A percentile compares a stretch with the other conserved stretches of the same genome.
These are phyloP conservation scores for Osmanthus fragrans DNA, from an alignment of 257 asterid genomes.

Conservation along the genomic window DNA sequence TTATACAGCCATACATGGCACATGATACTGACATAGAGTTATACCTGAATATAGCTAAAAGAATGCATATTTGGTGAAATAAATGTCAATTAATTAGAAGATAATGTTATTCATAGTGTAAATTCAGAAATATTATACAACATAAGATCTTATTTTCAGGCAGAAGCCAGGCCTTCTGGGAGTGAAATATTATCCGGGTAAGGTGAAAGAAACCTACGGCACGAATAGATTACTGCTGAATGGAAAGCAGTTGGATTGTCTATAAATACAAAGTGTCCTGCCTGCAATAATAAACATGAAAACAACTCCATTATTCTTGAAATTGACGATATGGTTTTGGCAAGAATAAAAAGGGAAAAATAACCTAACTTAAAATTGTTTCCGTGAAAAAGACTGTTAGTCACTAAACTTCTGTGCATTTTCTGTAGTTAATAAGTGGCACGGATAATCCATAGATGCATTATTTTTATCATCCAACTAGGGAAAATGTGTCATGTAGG, in stretches of 20 bases:
- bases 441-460: not conserved
- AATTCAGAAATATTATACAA: not conserved
- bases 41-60: not conserved
- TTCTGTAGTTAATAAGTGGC: not conserved
- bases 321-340: not conserved
- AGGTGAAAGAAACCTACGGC: slow-evolving; percentile 52
- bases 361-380: not conserved
- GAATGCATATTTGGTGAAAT: not conserved
- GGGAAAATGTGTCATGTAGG: not conserved
- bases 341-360: not conserved
- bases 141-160: slow-evolving; percentile 25
- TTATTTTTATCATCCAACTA: not conserved
- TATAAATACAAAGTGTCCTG: slow-evolving; percentile 73
- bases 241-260: slow-evolving; percentile 64
- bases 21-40: no score
- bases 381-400: not conserved
- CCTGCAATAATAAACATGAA: slow-evolving; percentile 37
- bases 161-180: slow-evolving; percentile 53
- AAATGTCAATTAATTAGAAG: not conserved
- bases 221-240: slow-evolving; percentile 58
- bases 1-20: no score
- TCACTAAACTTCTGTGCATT: not conserved
- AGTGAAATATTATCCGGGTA: slow-evolving; percentile 31
- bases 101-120: not conserved
- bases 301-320: not conserved